Evolutionary conservation across 768 basidiomycete genomes (phyloP).

Genomic region (Tephrocybe rancida): DNA sequence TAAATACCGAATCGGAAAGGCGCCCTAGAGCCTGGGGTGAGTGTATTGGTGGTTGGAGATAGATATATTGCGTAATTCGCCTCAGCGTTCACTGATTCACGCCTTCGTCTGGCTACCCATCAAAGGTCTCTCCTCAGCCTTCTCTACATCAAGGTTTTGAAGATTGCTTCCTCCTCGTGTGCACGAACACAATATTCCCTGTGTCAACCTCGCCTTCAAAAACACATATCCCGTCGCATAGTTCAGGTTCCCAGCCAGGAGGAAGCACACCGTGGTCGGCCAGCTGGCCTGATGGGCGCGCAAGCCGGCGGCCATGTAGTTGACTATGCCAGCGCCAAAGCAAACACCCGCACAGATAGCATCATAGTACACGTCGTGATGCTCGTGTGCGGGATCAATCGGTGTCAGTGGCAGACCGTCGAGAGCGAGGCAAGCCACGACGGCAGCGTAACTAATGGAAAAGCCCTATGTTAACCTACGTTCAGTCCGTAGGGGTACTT

Average conservation of each 20-base stretch:
- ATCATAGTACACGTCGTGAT: slow-evolving; percentile 2
- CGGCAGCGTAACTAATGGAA: slow-evolving; percentile 10
- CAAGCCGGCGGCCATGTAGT: slow-evolving; percentile 11
- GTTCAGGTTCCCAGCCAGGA: slow-evolving; percentile 8
- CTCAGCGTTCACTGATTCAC: neutral
- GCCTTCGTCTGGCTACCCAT: neutral
- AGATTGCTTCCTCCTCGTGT: neutral
- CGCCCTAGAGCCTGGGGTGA: no score
- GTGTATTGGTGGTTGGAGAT: no score
- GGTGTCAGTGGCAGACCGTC: neutral
- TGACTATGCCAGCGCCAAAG: slow-evolving; percentile 15
- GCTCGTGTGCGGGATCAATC: neutral
- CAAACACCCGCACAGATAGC: slow-evolving; percentile 16
- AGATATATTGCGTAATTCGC: no score
- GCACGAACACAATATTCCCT: neutral
- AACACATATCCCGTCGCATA: slow-evolving; percentile 15
- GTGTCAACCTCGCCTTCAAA: slow-evolving; percentile 9
- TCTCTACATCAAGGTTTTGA: neutral
- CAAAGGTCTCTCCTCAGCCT: neutral
- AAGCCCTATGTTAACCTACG: neutral
- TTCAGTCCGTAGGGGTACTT: neutral
- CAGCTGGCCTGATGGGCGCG: slow-evolving; percentile 3
- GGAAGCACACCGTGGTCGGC: slow-evolving; percentile 6
- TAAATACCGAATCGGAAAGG: no score
- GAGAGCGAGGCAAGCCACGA: slow-evolving; percentile 11